Percentiles rank a stretch among this genome's conserved stretches.
These are phyloP conservation scores for Globisporangium cylindrosporum DNA, from an alignment of 352 stramenopile genomes.

Conservation along the genomic window DNA sequence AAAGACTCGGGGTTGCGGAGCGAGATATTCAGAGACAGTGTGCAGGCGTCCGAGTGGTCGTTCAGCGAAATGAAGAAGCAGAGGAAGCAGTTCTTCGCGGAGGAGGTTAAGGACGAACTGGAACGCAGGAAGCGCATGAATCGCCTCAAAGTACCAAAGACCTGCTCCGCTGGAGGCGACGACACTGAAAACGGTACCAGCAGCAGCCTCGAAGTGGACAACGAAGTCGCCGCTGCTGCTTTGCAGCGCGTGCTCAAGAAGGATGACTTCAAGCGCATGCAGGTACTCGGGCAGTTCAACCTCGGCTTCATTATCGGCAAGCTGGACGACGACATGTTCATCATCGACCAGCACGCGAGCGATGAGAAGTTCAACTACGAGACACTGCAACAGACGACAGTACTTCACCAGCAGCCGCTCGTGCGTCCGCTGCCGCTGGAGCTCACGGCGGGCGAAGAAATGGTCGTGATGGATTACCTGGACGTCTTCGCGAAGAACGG, in stretches of 20 bases:
- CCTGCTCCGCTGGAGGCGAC: constrained; percentile 29
- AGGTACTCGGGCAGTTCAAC: constrained; percentile 97
- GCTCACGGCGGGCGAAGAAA: constrained; percentile 91
- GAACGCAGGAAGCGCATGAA: constrained; percentile 20
- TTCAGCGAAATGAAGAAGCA: constrained; percentile 38
- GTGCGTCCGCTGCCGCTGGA: constrained; percentile 91
- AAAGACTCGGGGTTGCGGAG: neutral
- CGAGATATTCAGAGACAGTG: neutral
- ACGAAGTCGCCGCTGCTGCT: constrained; percentile 42
- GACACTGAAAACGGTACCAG: constrained; percentile 6
- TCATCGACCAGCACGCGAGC: constrained; percentile 98
- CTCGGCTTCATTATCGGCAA: constrained; percentile 96
- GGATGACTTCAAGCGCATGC: constrained; percentile 91
- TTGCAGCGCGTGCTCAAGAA: constrained; percentile 85
- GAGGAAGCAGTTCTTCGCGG: constrained; percentile 37
- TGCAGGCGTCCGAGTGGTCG: constrained; percentile 28
- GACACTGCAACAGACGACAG: constrained; percentile 75
- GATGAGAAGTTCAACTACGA: constrained; percentile 92
- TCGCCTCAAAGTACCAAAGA: constrained; percentile 33
- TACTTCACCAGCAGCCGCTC: constrained; percentile 95
- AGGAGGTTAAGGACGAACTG: constrained; percentile 37
- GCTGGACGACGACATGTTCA: constrained; percentile 93
- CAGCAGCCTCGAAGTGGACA: constrained; percentile 23
- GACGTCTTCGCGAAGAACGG: constrained; percentile 94
- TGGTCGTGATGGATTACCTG: constrained; percentile 92